These are phyloP conservation scores for Porcisia hertigi DNA, from an alignment of 208 protist genomes.

Conservation along the genomic window DNA sequence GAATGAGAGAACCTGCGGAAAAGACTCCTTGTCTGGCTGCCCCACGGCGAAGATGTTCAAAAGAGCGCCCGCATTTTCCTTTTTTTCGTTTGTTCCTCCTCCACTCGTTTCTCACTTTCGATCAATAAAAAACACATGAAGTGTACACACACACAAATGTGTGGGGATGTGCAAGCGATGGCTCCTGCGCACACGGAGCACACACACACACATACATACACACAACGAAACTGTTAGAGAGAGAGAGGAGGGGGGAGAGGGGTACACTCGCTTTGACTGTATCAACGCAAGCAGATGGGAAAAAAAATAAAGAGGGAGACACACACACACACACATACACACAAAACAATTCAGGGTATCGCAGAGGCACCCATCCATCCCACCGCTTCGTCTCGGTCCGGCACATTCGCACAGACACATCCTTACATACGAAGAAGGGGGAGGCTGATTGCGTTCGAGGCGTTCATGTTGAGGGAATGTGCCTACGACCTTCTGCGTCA, in stretches of 20 bases:
- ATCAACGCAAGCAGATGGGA: background rate
- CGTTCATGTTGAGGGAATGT: background rate
- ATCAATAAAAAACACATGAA: too few relatives aligned
- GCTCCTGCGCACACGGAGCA: background rate
- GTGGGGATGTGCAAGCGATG: background rate
- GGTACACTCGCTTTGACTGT: background rate
- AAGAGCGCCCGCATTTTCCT: background rate
- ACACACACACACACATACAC: slow-evolving; percentile 1
- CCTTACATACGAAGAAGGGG: too few relatives aligned
- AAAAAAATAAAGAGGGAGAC: background rate
- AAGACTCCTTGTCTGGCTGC: background rate
- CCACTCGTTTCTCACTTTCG: background rate
- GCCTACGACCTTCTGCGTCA: slow-evolving; percentile 29
- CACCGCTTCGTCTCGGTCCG: background rate
- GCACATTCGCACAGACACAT: background rate
- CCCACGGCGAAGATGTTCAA: background rate
- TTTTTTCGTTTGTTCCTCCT: background rate
- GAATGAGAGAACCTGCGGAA: too few relatives aligned
- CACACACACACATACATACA: background rate
- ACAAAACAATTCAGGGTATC: background rate
- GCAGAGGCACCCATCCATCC: background rate
- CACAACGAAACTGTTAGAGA: background rate
- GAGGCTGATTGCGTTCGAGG: background rate
- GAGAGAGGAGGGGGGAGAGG: background rate
- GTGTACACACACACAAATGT: too few relatives aligned